Base-by-base conservation (phyloP, 495 filamentous ascomycete genomes). In the Penicillium ucsense region DNA sequence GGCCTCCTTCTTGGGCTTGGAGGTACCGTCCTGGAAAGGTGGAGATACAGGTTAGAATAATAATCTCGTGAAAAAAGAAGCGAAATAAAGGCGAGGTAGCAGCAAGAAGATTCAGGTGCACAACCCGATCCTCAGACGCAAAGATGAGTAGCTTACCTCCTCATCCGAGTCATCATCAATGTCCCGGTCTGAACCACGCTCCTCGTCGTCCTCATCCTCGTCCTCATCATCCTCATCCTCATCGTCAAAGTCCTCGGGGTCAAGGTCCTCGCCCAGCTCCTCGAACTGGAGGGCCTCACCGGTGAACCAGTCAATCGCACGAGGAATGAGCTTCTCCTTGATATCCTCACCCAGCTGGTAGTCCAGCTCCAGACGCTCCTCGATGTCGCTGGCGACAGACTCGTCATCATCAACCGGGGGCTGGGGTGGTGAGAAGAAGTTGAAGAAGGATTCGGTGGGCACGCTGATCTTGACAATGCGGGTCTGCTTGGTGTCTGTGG, bases 271-370 rank as follows among this genome's bases (percentile, higher is more conserved):
- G 45, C 91, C 88, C 4, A 95, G 57, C 60, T 95, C 91, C 76
- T 99, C 94, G 50, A 88, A 99, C 56, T 94, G 92, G 52, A 97
- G 81, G 46, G 94, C 94, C 71, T 99, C 92, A 36, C 94, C 94
- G 38, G 94, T 99, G 71, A 97, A 99, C 94, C 94, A 99, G 68
- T 97, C 94, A 60, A 99, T 91, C 11, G 94, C 94, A 57, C 89
- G 90, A 46, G 94, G 94, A 57, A 99, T 99, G 49, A 99, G 78
- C 71, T 99, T 99, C 78, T 99, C 94, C 76, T 99, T 99, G 67
- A 99, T 96, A 65, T 99, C 94, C 71, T 99, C 94, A 46, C 94
- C 94, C 40, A 99, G 85, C 66, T 95, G 91, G 65, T 99, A 99
- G 67, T 99, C 94, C 43, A 99, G 83, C 73, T 99, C 94, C 29